Evolutionary conservation across 306 rosid species (phyloP).

Genomic region (Potentilla sterilis): DNA sequence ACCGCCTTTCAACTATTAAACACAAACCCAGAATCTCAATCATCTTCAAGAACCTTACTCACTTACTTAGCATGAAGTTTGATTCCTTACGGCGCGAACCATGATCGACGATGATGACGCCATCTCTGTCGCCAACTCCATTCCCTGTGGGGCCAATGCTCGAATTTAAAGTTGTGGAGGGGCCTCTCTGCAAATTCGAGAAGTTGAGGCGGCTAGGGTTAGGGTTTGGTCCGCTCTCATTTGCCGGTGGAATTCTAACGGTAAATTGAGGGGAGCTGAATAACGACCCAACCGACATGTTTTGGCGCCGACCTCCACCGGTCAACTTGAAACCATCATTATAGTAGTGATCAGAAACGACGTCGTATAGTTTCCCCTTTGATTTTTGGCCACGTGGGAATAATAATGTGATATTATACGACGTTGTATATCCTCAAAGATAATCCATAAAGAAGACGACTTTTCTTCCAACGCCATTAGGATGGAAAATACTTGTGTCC

Average conservation of each 20-base stretch:
- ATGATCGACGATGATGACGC: constrained; percentile 82
- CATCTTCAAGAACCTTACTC: constrained; percentile 39
- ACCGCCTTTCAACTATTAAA: constrained; percentile 15
- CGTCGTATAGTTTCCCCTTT: too few relatives aligned
- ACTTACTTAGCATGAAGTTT: constrained; percentile 67
- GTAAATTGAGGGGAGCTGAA: constrained; percentile 24
- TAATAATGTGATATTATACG: too few relatives aligned
- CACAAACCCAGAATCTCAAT: neutral
- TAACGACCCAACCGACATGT: constrained; percentile 19
- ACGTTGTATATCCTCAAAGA: too few relatives aligned
- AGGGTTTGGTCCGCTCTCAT: constrained; percentile 32
- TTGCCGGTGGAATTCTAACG: constrained; percentile 31
- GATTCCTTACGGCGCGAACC: constrained; percentile 93
- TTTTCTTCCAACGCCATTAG: too few relatives aligned
- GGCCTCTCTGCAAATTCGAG: constrained; percentile 25
- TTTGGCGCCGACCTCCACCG: too few relatives aligned
- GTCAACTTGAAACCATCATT: too few relatives aligned
- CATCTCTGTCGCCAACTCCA: constrained; percentile 55
- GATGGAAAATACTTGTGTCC: too few relatives aligned
- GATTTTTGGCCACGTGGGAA: too few relatives aligned
- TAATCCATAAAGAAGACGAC: too few relatives aligned
- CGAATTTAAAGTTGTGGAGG: constrained; percentile 26
- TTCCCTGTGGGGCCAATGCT: constrained; percentile 27
- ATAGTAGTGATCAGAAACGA: too few relatives aligned
- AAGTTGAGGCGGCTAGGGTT: constrained; percentile 31